These are phyloP conservation scores for Tinospora cordifolia DNA, from an alignment of 164 flowering plant species.

Conservation along the genomic window DNA sequence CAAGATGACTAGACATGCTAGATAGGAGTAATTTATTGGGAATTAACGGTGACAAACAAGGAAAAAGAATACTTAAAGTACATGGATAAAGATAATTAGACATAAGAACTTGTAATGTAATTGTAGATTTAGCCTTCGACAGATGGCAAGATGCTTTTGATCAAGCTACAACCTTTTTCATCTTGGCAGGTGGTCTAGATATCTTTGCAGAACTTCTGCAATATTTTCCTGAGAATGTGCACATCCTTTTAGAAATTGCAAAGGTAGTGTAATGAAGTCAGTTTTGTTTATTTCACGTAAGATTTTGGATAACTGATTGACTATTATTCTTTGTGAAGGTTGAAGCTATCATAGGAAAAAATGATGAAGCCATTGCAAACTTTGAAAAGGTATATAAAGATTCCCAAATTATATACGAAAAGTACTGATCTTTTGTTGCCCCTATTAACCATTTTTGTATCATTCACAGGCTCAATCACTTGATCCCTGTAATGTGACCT, in stretches of 20 bases:
- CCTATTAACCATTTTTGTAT: conserved; percentile 2
- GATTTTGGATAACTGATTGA: too few species aligned
- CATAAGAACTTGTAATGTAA: too few species aligned
- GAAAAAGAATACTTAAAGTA: too few species aligned
- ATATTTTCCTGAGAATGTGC: conserved; percentile 78
- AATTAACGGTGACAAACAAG: too few species aligned
- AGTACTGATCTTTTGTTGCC: not conserved
- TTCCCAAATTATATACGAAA: not conserved
- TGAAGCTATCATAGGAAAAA: conserved; percentile 82
- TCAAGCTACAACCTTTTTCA: not conserved
- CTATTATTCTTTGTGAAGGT: conserved; percentile 41
- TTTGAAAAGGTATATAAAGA: conserved; percentile 79
- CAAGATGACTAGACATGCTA: too few species aligned
- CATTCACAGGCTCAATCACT: conserved; percentile 66
- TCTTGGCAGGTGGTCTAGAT: conserved; percentile 76
- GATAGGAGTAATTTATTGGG: too few species aligned
- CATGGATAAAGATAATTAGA: too few species aligned
- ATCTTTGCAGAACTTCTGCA: conserved; percentile 71
- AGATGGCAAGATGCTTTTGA: too few species aligned
- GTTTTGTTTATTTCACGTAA: not conserved
- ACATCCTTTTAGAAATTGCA: conserved; percentile 80
- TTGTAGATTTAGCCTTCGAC: too few species aligned
- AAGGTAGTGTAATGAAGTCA: conserved; percentile 38
- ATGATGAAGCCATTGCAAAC: conserved; percentile 78
- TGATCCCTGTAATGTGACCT: conserved; percentile 75